phyloP scores from a whole-genome alignment of 2,329 filamentous ascomycete species.

The Penicillium sp. region DNA sequence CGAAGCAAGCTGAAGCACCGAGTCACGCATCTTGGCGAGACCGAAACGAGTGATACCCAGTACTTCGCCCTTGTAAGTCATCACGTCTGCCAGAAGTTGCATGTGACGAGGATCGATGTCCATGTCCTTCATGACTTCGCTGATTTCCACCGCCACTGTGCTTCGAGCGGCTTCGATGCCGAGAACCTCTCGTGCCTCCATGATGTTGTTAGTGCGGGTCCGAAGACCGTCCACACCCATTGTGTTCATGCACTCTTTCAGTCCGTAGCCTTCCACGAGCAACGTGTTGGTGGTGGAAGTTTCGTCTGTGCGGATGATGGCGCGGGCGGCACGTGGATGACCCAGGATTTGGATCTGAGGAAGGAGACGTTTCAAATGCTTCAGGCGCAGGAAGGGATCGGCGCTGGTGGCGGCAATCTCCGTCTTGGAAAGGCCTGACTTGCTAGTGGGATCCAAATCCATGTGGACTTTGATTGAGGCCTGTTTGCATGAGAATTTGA shows the following conservation, averaged over 20 bases:
- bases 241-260: conserved; percentile 86
- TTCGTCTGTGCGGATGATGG: conserved; percentile 81
- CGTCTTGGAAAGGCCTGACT: conserved; percentile 39
- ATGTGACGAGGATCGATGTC: conserved; percentile 96
- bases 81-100: conserved; percentile 93
- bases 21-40: conserved; percentile 92
- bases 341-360: conserved; percentile 84
- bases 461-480: conserved; percentile 70
- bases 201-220: conserved; percentile 77
- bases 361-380: conserved; percentile 76
- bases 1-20: conserved; percentile 84
- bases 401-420: conserved; percentile 43
- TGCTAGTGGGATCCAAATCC: conserved; percentile 42
- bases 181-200: conserved; percentile 81
- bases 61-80: conserved; percentile 98
- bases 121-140: conserved; percentile 86
- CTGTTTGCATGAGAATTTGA: conserved; percentile 52
- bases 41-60: conserved; percentile 96
- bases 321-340: conserved; percentile 78
- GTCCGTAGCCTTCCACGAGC: conserved; percentile 87
- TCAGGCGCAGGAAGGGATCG: conserved; percentile 60
- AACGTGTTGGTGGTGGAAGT: conserved; percentile 67
- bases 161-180: conserved; percentile 91
- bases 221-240: conserved; percentile 78
- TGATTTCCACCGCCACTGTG: conserved; percentile 87